Evolutionary conservation across 2,329 filamentous ascomycete genomes (phyloP), one percentile per base, ranked within the genome.

Genomic region (Colletotrichum sp.): DNA sequence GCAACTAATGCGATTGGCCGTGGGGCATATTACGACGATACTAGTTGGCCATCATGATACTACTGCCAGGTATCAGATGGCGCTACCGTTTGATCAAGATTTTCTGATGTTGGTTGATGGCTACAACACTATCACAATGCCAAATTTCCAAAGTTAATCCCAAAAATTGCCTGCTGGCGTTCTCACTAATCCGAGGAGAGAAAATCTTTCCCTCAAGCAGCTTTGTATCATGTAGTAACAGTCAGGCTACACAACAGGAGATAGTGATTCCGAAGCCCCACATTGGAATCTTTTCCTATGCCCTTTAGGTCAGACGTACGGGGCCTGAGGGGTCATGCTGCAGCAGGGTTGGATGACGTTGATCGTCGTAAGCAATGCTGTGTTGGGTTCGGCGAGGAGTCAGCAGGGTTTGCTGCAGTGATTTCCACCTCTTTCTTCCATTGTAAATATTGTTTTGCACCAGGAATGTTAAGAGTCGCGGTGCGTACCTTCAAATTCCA

Each of bases 221-320:
- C 44, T 10, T 24, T 52, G 10, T 1, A 15, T 52, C 44, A 44
- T 8, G 39, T 18, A 0, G 16, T 44, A 3, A 8, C 44, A 13
- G 8, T 4, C 6, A 22, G n/a, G n/a, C 44, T 22, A 52, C 44
- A 13, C n/a, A 22, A 24, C 44, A 22, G 12, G 18, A 52, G 10
- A 18, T 10, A 8, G 6, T 0, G 6, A 52, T 52, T 6, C 3
- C 6, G 10, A 24, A 22, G 44, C 2, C 6, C n/a, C 44, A 22
- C n/a, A 13, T 1, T n/a, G 44, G 4, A 13, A 8, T 13, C 10
- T 7, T 22, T 22, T n/a, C 1, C 10, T 48, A 1, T 6, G n/a
- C 9, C 9, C 3, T 5, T n/a, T 3, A n/a, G 12, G 18, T n/a
- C 2, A 22, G n/a, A 52, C 10, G n/a, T 10, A 22, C 10, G n/a